Base-by-base conservation (phyloP, 495 filamentous ascomycete genomes). In the Ramalina intermedia region DNA sequence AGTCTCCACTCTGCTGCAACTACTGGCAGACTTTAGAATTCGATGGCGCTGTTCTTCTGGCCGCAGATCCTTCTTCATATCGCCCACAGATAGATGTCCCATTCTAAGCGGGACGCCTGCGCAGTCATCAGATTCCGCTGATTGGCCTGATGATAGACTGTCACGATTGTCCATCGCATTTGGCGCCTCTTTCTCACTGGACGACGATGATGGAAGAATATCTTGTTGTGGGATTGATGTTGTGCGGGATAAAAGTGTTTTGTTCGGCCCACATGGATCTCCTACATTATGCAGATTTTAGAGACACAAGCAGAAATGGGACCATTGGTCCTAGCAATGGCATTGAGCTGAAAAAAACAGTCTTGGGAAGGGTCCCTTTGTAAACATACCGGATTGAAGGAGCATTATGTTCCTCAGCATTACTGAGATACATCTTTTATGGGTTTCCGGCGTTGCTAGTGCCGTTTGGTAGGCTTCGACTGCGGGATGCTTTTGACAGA, bases 381-480 rank as follows among this genome's bases (percentile, higher is more conserved):
- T 36, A 16, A 43, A 73, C 84, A 76, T 63, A 88, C 84, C 80
- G 67, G 70, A 73, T 61, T 70, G 70, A 53, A 64, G 67, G 11
- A 73, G 62, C 56, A 89, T 75, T 26, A 90, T 76, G 4, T 76
- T 75, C 44, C 77, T 72, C 43, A 95, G 63, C 43, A 94, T 84
- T 23, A 84, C 67, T 12, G 80, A 82, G 24, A 96, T 73, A 57
- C 85, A 87, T 63, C 80, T 78, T 59, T 83, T 82, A 49, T 87
- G 80, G 43, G 73, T 84, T 55, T 85, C 82, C 8, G 85, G 79
- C 16, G 73, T 74, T 45, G 77, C 74, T 38, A 73, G 66, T 24
- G 86, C 84, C 11, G 82, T 85, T 55, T 84, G 81, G 54, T 83
- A 80, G 47, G 82, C 75, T 49, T 81, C 79, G 51, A 87, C 70